These are phyloP conservation scores for Populus simonii DNA, from an alignment of 345 rosid species.

Conservation along the genomic window DNA sequence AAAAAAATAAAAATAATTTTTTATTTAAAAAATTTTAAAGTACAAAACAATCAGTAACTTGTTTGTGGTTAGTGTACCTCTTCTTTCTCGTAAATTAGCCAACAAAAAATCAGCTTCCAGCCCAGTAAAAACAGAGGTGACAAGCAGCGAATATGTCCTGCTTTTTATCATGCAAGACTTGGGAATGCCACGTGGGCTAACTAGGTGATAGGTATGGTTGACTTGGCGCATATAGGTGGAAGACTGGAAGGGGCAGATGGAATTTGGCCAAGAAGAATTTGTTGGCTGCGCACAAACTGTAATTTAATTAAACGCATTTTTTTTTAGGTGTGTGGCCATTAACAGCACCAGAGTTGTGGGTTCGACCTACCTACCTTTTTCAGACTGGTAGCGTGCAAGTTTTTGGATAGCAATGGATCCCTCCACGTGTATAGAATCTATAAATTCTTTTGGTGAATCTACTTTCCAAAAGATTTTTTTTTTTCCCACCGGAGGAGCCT, in stretches of 20 bases:
- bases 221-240: background rate
- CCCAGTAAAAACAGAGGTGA: too few species aligned
- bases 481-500: too few species aligned
- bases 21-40: too few species aligned
- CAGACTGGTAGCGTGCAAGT: background rate
- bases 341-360: background rate
- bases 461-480: too few species aligned
- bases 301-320: background rate
- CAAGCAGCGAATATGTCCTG: too few species aligned
- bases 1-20: too few species aligned
- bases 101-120: too few species aligned
- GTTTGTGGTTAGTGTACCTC: too few species aligned
- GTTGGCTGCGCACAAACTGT: background rate
- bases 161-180: too few species aligned
- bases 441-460: background rate
- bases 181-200: background rate
- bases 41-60: too few species aligned
- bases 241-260: background rate
- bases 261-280: background rate
- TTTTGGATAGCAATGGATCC: background rate
- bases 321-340: background rate
- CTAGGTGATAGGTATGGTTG: constrained; percentile 7
- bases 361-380: background rate
- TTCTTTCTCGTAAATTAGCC: too few species aligned
- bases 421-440: background rate